These are phyloP conservation scores for Eragrostis tef DNA, from an alignment of 202 grass and related monocot genomes.

Conservation along the genomic window DNA sequence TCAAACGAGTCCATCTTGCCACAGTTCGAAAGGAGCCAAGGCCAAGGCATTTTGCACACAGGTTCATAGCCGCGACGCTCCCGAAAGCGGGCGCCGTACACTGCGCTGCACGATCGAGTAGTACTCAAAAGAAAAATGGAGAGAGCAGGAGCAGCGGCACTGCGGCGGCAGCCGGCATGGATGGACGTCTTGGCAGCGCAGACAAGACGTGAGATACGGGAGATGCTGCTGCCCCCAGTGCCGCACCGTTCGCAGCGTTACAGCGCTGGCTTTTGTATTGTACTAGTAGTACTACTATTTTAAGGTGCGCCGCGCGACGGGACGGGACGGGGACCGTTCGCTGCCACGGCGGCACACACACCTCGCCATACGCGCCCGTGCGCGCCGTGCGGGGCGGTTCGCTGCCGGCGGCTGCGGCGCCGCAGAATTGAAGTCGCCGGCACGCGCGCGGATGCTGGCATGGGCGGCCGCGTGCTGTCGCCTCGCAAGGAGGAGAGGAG, in stretches of 20 bases:
- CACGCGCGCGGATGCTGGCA: not conserved
- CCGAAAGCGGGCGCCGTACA: slow-evolving; percentile 9
- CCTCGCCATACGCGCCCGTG: not conserved
- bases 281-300: too few relatives aligned
- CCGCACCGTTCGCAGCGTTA: not conserved
- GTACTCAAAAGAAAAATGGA: too few relatives aligned
- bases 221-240: slow-evolving; percentile 15
- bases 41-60: not conserved
- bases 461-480: not conserved
- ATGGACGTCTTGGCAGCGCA: slow-evolving; percentile 23
- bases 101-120: too few relatives aligned
- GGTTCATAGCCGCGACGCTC: not conserved
- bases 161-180: slow-evolving; percentile 20
- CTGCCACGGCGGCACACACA: not conserved
- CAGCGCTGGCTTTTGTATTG: not conserved
- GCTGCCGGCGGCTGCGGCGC: not conserved
- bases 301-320: slow-evolving; percentile 19
- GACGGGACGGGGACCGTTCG: slow-evolving; percentile 26
- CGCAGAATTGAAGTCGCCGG: not conserved
- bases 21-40: not conserved
- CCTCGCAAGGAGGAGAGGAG: not conserved
- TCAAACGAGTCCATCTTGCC: too few relatives aligned
- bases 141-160: not conserved
- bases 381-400: slow-evolving; percentile 16
- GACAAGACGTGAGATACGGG: slow-evolving; percentile 51